These are phyloP conservation scores for Aspergillus nidulans DNA, from an alignment of 495 filamentous ascomycete species.

Conservation along the genomic window DNA sequence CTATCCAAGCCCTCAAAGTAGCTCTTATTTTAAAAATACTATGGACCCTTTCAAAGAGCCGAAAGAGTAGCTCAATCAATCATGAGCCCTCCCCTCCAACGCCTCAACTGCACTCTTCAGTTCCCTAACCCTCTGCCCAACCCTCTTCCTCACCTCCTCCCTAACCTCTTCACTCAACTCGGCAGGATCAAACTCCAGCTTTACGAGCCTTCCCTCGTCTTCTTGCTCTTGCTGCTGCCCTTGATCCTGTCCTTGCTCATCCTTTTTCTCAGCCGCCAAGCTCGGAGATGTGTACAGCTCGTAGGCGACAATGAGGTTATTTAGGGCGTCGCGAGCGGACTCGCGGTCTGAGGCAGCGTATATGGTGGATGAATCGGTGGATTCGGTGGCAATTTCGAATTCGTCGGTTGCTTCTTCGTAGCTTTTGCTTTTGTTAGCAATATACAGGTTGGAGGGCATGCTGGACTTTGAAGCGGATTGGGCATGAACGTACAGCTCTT, in stretches of 20 bases:
- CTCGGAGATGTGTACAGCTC: slow-evolving; percentile 29
- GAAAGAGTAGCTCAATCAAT: slow-evolving; percentile 14
- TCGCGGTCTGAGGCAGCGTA: slow-evolving; percentile 46
- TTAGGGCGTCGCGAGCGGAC: slow-evolving; percentile 40
- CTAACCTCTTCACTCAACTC: slow-evolving; percentile 23
- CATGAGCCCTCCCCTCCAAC: slow-evolving; percentile 39
- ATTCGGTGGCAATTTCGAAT: slow-evolving; percentile 46
- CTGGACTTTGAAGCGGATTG: neutral
- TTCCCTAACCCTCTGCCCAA: slow-evolving; percentile 41
- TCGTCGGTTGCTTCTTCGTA: slow-evolving; percentile 44
- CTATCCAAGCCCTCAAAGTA: no score
- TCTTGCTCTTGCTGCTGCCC: neutral
- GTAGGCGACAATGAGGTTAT: slow-evolving; percentile 34
- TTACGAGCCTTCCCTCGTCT: slow-evolving; percentile 15
- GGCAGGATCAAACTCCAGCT: slow-evolving; percentile 33
- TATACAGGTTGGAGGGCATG: neutral
- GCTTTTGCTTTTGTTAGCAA: slow-evolving; percentile 8
- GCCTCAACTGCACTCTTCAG: slow-evolving; percentile 38
- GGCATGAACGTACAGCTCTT: slow-evolving; percentile 30
- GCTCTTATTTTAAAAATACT: no score
- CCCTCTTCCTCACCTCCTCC: slow-evolving; percentile 36
- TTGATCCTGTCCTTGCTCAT: neutral
- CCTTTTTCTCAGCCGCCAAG: slow-evolving; percentile 3
- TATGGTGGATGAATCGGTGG: slow-evolving; percentile 38
- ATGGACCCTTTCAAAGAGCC: neutral